Evolutionary conservation across 345 rosid species (phyloP), one percentile per base, ranked within the genome.

Genomic region (Syzygium aqueum): DNA sequence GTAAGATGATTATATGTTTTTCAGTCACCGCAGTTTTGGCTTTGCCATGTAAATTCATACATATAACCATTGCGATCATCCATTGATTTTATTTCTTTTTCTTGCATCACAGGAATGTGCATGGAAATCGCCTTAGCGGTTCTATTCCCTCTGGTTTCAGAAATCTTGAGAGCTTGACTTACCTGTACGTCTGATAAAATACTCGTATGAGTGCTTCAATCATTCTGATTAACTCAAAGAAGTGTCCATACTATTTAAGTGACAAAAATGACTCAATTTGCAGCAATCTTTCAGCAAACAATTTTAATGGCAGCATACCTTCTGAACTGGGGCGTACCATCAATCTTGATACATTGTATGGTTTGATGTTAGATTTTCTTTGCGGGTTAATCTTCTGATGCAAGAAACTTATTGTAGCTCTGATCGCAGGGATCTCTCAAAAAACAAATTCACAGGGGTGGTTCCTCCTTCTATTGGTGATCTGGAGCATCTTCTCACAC

Each of bases 261-360:
- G 82, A 73, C 82, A 13, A 19, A 15, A 61, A 16, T 10, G 73
- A 37, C 37, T 90, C 37, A 84, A 23, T 2, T 7, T 90, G 37
- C 89, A 98, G 99, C 77, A 98, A 98, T 87, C 94, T 96, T 40
- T 98, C 99, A 0, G 89, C 87, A 28, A 98, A 98, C 90, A 85
- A 92, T 67, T 98, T 98, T 89, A 92, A 92, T 88, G 99, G 99
- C 8, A 88, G 82, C 87, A 92, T 96, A 86, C 99, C 99, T 3
- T 51, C 85, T 16, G 97, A 96, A 86, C 94, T 96, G 57, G 99
- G 99, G 11, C 97, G 89, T 85, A 94, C 96, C 46, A 90, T 95
- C 88, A 98, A 98, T 89, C 96, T 98, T 28, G 99, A 98, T 84
- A 98, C 95, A 23, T 84, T 98, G 99, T 96, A 92, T 87, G 94